Evolutionary conservation across 164 flowering plant genomes (phyloP).

Genomic region (Platanus orientalis): DNA sequence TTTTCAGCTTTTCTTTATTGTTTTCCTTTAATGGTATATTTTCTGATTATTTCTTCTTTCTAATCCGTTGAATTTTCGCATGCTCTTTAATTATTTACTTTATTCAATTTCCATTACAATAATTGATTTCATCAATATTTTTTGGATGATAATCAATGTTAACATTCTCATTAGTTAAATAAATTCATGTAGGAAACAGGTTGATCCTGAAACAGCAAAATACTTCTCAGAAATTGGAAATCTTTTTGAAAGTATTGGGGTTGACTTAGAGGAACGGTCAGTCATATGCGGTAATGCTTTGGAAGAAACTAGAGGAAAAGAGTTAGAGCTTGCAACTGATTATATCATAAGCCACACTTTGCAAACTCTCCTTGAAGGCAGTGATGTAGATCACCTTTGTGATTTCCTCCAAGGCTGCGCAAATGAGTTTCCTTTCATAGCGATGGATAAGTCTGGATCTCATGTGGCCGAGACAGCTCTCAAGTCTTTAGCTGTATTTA

Average conservation of each 20-base stretch:
- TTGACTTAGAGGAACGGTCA: constrained; percentile 62
- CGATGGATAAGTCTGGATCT: constrained; percentile 85
- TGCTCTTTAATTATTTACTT: too few species aligned
- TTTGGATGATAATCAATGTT: not conserved
- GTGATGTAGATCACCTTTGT: constrained; percentile 67
- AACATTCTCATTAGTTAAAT: constrained; percentile 7
- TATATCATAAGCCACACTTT: constrained; percentile 68
- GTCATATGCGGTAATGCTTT: constrained; percentile 82
- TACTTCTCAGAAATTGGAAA: constrained; percentile 82
- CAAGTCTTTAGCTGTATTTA: constrained; percentile 56
- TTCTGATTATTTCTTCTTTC: not conserved
- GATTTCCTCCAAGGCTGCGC: constrained; percentile 59
- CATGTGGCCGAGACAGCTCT: constrained; percentile 92
- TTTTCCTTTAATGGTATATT: too few species aligned
- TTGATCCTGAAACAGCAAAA: constrained; percentile 76
- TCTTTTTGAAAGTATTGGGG: constrained; percentile 56
- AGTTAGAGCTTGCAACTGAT: constrained; percentile 80
- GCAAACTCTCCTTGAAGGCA: constrained; percentile 75
- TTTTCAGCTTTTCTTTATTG: not conserved
- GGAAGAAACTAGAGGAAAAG: constrained; percentile 86
- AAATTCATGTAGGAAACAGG: constrained; percentile 55
- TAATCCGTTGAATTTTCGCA: not conserved
- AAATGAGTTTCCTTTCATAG: constrained; percentile 58
- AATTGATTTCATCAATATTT: not conserved
- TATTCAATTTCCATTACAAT: not conserved